A percentile compares a stretch with the other conserved stretches of the same genome.
Conservation (phyloP, 1,284 basidiomycete genomes). For the Puccinia triticina region DNA sequence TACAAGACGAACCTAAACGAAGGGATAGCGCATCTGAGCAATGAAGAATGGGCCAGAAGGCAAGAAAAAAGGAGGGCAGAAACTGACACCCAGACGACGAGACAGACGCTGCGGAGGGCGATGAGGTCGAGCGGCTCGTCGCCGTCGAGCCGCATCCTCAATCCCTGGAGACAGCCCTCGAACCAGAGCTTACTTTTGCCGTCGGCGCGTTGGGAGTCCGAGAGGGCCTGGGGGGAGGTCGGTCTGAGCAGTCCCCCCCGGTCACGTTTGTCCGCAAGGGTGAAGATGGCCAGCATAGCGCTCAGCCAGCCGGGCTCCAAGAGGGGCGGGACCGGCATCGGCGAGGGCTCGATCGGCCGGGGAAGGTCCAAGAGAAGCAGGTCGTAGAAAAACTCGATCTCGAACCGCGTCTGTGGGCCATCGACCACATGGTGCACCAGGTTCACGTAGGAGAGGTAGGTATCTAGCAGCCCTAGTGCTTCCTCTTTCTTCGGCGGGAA, state of each 20-base stretch:
- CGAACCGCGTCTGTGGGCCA: conserved; percentile 45
- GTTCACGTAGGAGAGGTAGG: conserved; percentile 43
- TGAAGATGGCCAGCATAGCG: conserved; percentile 44
- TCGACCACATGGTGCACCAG: conserved; percentile 49
- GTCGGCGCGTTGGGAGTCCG: conserved; percentile 27
- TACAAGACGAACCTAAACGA: conserved; percentile 45
- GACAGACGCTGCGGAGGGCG: conserved; percentile 39
- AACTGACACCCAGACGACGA: conserved; percentile 51
- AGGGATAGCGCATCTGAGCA: conserved; percentile 2
- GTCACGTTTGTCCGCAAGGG: conserved; percentile 38
- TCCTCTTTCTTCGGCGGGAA: conserved; percentile 36
- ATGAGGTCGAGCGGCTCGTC: conserved; percentile 31
- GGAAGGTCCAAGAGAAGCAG: background rate
- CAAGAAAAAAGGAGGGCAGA: background rate
- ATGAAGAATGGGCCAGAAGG: background rate
- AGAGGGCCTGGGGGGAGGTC: background rate
- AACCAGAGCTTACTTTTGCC: conserved; percentile 38
- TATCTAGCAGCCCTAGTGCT: conserved; percentile 42
- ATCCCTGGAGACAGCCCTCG: conserved; percentile 40
- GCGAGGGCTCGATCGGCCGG: background rate
- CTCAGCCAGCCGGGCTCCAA: conserved; percentile 49
- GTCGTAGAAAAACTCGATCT: conserved; percentile 46
- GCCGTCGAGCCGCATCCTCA: conserved; percentile 27
- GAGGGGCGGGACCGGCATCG: conserved; percentile 36
- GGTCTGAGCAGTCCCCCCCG: conserved; percentile 9